Percentiles rank a stretch among this genome's conserved stretches.
Evolutionary conservation across 1,284 basidiomycete species (phyloP).

Genomic region (Xerocomus minutiporus): DNA sequence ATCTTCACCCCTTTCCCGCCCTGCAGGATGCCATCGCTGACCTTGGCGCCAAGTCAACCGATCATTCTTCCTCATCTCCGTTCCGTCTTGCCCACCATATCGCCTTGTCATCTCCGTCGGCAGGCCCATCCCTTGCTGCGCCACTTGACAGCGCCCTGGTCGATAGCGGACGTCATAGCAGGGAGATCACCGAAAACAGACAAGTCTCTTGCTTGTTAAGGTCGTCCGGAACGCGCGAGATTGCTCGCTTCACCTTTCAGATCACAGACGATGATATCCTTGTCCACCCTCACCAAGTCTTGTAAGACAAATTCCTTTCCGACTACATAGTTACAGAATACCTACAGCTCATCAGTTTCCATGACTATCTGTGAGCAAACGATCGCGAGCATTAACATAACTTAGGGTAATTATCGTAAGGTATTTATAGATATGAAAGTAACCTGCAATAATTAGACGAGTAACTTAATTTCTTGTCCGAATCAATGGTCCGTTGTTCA

Average conservation of each 20-base stretch:
- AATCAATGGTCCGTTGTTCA: slow-evolving; percentile 10
- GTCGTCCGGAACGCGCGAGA: slow-evolving; percentile 24
- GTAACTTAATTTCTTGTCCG: slow-evolving; percentile 10
- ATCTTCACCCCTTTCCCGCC: slow-evolving; percentile 46
- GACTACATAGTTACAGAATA: background rate
- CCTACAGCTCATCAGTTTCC: slow-evolving; percentile 10
- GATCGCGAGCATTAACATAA: slow-evolving; percentile 9
- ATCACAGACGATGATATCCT: slow-evolving; percentile 24
- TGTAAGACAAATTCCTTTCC: background rate
- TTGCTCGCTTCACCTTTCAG: slow-evolving; percentile 20
- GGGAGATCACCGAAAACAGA: slow-evolving; percentile 19
- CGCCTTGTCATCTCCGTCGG: slow-evolving; percentile 33
- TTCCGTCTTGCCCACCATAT: slow-evolving; percentile 45
- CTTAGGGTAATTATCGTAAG: slow-evolving; percentile 20
- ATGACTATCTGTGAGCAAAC: slow-evolving; percentile 1
- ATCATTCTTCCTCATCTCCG: slow-evolving; percentile 17
- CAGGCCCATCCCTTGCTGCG: slow-evolving; percentile 24
- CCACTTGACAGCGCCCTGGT: slow-evolving; percentile 26
- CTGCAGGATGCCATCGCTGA: slow-evolving; percentile 15
- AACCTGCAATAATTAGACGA: slow-evolving; percentile 9
- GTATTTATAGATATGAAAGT: slow-evolving; percentile 8
- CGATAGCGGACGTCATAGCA: slow-evolving; percentile 25
- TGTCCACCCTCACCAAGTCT: slow-evolving; percentile 4
- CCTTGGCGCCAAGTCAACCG: slow-evolving; percentile 17
- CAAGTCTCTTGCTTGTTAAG: slow-evolving; percentile 33